Evolutionary conservation across 352 stramenopile species (phyloP).

Genomic region (Phytopythium chamaehyphon): DNA sequence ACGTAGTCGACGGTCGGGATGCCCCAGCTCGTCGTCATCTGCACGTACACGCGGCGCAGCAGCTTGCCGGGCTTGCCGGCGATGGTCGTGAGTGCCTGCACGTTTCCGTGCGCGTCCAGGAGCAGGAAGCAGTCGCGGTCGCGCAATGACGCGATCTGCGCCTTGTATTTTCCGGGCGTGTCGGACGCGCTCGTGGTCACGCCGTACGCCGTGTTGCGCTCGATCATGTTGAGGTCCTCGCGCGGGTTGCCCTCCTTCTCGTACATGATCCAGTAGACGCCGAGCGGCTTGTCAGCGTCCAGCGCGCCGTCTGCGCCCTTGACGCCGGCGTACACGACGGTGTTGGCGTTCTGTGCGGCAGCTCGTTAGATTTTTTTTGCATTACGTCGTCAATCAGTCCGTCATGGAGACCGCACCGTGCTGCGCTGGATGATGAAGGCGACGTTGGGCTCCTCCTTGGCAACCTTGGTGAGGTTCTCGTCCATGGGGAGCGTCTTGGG

Average conservation of each 20-base stretch:
- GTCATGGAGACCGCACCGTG: constrained; percentile 33
- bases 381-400: background rate
- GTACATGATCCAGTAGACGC: constrained; percentile 87
- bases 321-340: constrained; percentile 69
- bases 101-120: constrained; percentile 49
- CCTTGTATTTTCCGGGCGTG: constrained; percentile 34
- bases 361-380: background rate
- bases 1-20: constrained; percentile 81
- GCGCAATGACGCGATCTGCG: constrained; percentile 57
- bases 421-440: constrained; percentile 87
- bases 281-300: constrained; percentile 55
- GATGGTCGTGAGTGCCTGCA: constrained; percentile 69
- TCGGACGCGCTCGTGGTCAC: constrained; percentile 36
- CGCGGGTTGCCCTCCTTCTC: constrained; percentile 62
- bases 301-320: constrained; percentile 40
- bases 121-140: constrained; percentile 61
- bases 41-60: constrained; percentile 75
- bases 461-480: constrained; percentile 57
- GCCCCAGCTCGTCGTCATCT: constrained; percentile 80
- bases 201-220: constrained; percentile 81
- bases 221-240: constrained; percentile 84
- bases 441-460: constrained; percentile 68
- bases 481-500: constrained; percentile 54
- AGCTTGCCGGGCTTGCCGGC: constrained; percentile 56
- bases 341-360: constrained; percentile 69